Conservation (phyloP, 177 flowering plant genomes). For the Vitis hybrid region DNA sequence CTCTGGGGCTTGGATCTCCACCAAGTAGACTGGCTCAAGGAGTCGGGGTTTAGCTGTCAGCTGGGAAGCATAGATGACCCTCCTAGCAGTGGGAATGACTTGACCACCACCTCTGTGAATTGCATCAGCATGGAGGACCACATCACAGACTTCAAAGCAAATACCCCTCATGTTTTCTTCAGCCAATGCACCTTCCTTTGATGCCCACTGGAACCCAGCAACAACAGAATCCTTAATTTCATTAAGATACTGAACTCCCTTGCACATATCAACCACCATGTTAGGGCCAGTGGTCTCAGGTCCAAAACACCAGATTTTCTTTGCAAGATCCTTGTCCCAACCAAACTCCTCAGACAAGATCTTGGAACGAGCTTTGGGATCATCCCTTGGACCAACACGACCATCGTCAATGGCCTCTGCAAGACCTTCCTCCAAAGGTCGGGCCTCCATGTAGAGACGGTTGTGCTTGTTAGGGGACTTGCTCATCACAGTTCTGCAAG, state of each 20-base stretch:
- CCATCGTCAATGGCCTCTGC: slow-evolving; percentile 40
- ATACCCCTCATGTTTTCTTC: slow-evolving; percentile 44
- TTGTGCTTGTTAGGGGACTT: slow-evolving; percentile 41
- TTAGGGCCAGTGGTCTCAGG: slow-evolving; percentile 40
- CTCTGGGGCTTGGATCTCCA: slow-evolving; percentile 38
- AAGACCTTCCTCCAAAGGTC: slow-evolving; percentile 37
- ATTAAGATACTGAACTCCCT: slow-evolving; percentile 39
- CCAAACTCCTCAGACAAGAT: slow-evolving; percentile 34
- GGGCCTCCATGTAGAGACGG: slow-evolving; percentile 39
- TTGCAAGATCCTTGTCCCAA: slow-evolving; percentile 39
- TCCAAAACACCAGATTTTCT: slow-evolving; percentile 38
- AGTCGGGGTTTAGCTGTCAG: slow-evolving; percentile 38
- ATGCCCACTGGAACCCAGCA: slow-evolving; percentile 41
- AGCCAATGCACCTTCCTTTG: slow-evolving; percentile 37
- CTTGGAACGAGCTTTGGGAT: slow-evolving; percentile 30
- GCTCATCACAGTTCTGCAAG: slow-evolving; percentile 36
- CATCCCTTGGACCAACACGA: slow-evolving; percentile 36
- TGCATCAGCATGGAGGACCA: slow-evolving; percentile 43
- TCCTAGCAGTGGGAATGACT: slow-evolving; percentile 37
- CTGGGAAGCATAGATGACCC: slow-evolving; percentile 39
- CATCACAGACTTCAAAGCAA: slow-evolving; percentile 41
- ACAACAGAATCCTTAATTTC: slow-evolving; percentile 40
- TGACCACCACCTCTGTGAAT: slow-evolving; percentile 43
- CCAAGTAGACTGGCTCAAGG: slow-evolving; percentile 37
- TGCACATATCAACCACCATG: slow-evolving; percentile 42